Base-by-base conservation (phyloP, 2,329 filamentous ascomycete genomes). In the Verticillium longisporum region DNA sequence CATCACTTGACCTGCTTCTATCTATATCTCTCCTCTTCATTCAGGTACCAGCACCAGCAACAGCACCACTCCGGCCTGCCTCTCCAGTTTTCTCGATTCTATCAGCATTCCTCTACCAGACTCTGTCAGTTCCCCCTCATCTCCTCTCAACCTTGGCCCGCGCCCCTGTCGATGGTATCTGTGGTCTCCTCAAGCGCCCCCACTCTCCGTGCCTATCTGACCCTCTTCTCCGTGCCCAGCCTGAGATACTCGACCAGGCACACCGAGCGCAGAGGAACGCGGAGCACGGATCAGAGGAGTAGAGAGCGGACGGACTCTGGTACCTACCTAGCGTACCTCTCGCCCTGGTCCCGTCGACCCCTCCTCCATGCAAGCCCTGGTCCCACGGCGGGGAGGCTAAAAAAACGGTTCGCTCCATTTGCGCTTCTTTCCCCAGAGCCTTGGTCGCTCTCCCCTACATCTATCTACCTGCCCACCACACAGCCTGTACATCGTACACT, bases 341-440 rank as follows among this genome's bases (percentile, higher is more conserved):
- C 41, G 41, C 41, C 41, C 41, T 50, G 41, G 41, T 50, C 18
- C 41, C 41, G 63, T 61, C 63, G 63, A 64, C 63, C 64, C 63
- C 60, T 65, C 61, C 61, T 65, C 64, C 64, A 65, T 64, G 64
- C 58, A 65, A 59, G 53, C 62, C 55, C 32, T 61, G 50, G 55
- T 56, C 59, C 59, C 57, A 58, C 61, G 32, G 33, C 62, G 21
- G 57, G 56, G 34, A 58, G 38, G 56, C 59, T 58, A 45, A 62
- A 58, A 41, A 62, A 55, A 64, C 60, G 34, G 59, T 62, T 62
- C 59, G 55, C 63, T 64, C 50, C 63, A 63, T 61, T 50, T 60
- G 62, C 63, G 62, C 62, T n/a, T 61, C 60, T 62, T 60, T 33
- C 62, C 63, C 63, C 63, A 61, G 55, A 64, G 59, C 18, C 62